Base-by-base conservation (phyloP, 2,329 filamentous ascomycete species). In the Pseudogymnoascus sp. region DNA sequence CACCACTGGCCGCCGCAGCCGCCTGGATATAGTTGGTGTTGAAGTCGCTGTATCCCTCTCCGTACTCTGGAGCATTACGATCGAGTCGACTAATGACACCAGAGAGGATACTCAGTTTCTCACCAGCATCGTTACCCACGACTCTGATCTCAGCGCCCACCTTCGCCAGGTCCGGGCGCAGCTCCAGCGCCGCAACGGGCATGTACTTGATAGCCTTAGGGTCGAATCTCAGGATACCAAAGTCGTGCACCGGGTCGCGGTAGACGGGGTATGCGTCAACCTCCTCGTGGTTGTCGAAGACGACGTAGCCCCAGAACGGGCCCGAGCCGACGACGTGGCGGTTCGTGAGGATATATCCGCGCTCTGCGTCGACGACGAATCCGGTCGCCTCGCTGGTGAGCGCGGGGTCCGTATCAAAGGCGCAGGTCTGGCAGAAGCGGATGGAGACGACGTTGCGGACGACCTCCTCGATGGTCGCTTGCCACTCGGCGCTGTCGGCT, bases 201-300 rank as follows among this genome's bases (percentile, higher is more conserved):
- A 99, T 96, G 77, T 99, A 97, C 75, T 96, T 96, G 79, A 99
- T 96, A 8, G 89, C 89, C 73, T 91, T 91, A 40, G 95, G 95
- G 71, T 99, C 91, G 78, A 99, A 99, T 72, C 95, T 88, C 61
- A 99, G 84, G 70, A 99, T 96, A 67, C 95, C 95, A 71, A 99
- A 99, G 76, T 99, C 95, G 80, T 99, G 95, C 28, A 99, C 93
- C 15, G 95, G 96, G 73, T 99, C 95, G 72, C 95, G 91, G 78
- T 99, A 99, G 60, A 99, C 92, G 8, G 95, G 95, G 73, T 92
- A 91, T 59, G 96, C 93, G 74, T 99, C 95, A 70, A 95, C 95
- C 80, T 96, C 83, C 69, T 99, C 95, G 76, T 99, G 95, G 74
- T 99, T 99, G 76, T 99, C 96, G 75, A 99, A 99, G 69, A 99